Base-by-base conservation (phyloP, 139 green algal species). In the Mesotaenium endlicherianum region DNA sequence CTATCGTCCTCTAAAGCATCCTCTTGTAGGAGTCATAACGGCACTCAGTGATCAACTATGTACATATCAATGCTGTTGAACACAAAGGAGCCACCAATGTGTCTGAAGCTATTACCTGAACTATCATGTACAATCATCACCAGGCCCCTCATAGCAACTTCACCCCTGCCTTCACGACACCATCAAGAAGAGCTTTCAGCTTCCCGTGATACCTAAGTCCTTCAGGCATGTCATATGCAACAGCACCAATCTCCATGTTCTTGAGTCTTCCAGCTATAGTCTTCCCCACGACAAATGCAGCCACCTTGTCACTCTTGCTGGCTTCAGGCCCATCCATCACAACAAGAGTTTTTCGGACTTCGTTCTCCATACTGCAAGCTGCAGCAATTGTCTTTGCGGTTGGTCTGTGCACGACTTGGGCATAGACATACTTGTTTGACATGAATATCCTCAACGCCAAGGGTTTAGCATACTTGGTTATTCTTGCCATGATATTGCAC, bases 141-240 rank as follows among this genome's bases (percentile, higher is more conserved):
- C n/a, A n/a, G 11, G 11, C 5, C 5, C 6, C 60, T 72, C 11
- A 72, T 6, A 72, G 11, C 60, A 72, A 14, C 60, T 72, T 5
- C 6, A 72, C 60, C 43, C 60, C 60, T 14, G 6, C 11, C 5
- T 72, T 38, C 60, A 8, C 43, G 5, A 72, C 11, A 6, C 60
- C 60, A 6, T 72, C 60, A 36, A 72, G 43, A 6, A 72, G 11
- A 5, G 60, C 60, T 38, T 14, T 72, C 60, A 72, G 60, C 60
- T 72, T 72, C 6, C 60, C 60, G 43, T 72, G 60, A 38, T 72
- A 72, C 60, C 11, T 72, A 36, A 47, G 6, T 38, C 60, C 60
- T 38, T 72, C 60, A 36, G 5, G 5, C 60, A 72, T n/a, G 8
- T 72, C 60, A 38, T 72, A 38, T 11, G 43, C 60, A 6, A 72